These are phyloP conservation scores for Boletus smithii DNA, from an alignment of 1,284 basidiomycete species.

Conservation along the genomic window DNA sequence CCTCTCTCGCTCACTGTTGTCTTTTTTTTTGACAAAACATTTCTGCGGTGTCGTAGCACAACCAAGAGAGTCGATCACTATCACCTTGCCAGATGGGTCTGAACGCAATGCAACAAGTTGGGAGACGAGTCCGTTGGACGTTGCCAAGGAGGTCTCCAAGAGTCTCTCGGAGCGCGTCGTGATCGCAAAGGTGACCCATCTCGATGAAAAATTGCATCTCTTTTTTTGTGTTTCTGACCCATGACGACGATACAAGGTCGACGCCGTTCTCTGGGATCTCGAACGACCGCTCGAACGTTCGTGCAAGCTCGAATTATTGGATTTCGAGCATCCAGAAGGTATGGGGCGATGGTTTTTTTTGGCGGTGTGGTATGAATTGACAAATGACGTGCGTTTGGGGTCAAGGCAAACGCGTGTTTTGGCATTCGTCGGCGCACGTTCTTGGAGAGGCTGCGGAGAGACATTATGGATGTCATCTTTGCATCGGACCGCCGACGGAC, in stretches of 20 bases:
- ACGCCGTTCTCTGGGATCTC: constrained; percentile 92
- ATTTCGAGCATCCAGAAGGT: constrained; percentile 96
- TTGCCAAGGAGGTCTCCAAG: constrained; percentile 87
- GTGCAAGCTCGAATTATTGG: constrained; percentile 81
- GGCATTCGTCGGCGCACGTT: constrained; percentile 99
- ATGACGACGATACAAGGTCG: constrained; percentile 51
- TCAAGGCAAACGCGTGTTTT: constrained; percentile 83
- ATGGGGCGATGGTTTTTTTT: too few relatives aligned
- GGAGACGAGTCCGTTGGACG: constrained; percentile 94
- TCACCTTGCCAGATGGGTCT: constrained; percentile 89
- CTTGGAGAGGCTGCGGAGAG: constrained; percentile 97
- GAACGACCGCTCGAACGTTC: constrained; percentile 88
- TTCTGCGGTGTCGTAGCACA: constrained; percentile 53
- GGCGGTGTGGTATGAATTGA: background rate
- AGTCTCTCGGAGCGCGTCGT: constrained; percentile 87
- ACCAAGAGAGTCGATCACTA: constrained; percentile 77
- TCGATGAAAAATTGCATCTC: too few relatives aligned
- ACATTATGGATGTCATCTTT: constrained; percentile 96
- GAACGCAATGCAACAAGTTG: constrained; percentile 82
- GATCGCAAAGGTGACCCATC: constrained; percentile 78
- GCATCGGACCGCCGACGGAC: constrained; percentile 95
- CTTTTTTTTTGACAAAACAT: background rate
- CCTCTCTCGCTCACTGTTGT: background rate
- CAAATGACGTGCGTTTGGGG: background rate
- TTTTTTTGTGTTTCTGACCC: background rate